Conservation (phyloP, 345 rosid species). For the Triadica sebifera region DNA sequence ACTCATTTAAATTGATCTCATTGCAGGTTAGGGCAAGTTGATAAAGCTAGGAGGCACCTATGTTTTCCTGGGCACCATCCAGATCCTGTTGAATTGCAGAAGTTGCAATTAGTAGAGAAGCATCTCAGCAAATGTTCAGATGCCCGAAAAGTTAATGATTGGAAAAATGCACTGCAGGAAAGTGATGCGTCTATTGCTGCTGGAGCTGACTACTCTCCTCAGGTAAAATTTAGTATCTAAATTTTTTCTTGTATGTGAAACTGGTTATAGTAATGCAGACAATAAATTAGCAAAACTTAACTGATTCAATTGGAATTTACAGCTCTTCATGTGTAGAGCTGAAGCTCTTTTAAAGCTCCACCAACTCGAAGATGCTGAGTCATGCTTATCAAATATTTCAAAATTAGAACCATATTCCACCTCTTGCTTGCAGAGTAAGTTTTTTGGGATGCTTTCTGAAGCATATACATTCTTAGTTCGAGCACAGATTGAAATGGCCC, state of each 20-base stretch:
- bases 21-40: slow-evolving; percentile 89
- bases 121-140: slow-evolving; percentile 65
- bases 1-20: slow-evolving; percentile 20
- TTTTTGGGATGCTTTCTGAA: slow-evolving; percentile 79
- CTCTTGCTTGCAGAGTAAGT: slow-evolving; percentile 44
- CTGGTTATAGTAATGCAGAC: slow-evolving; percentile 1
- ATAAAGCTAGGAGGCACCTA: slow-evolving; percentile 65
- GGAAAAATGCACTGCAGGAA: slow-evolving; percentile 71
- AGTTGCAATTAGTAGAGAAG: slow-evolving; percentile 65
- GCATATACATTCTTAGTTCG: slow-evolving; percentile 66
- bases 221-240: slow-evolving; percentile 41
- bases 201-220: slow-evolving; percentile 86
- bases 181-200: slow-evolving; percentile 63
- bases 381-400: slow-evolving; percentile 42
- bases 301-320: slow-evolving; percentile 50
- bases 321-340: slow-evolving; percentile 94
- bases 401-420: slow-evolving; percentile 40
- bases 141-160: slow-evolving; percentile 68
- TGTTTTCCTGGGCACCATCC: slow-evolving; percentile 47
- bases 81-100: slow-evolving; percentile 56
- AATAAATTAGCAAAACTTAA: slow-evolving; percentile 21
- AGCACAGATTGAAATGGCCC: slow-evolving; percentile 86
- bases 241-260: not conserved
- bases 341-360: slow-evolving; percentile 88
- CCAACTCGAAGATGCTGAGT: slow-evolving; percentile 77